Evolutionary conservation across 306 rosid genomes (phyloP).

Genomic region (Mucuna pruriens): DNA sequence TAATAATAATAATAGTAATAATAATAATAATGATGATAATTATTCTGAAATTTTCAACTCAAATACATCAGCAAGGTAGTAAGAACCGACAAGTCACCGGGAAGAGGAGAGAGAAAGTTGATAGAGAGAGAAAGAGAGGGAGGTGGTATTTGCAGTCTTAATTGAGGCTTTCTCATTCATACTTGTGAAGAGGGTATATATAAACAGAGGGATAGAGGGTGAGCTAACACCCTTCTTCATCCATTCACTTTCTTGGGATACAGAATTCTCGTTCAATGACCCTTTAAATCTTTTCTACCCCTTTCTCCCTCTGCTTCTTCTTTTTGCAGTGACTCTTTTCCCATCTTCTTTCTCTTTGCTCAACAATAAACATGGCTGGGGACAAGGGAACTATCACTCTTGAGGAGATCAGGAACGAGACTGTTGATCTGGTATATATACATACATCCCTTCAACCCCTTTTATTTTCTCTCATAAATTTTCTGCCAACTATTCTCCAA

Average conservation of each 20-base stretch:
- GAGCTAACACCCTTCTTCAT: background rate
- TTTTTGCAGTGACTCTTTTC: background rate
- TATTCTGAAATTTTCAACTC: conserved; percentile 16
- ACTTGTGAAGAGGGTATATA: conserved; percentile 34
- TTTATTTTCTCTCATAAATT: background rate
- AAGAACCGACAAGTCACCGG: conserved; percentile 39
- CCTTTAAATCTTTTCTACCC: background rate
- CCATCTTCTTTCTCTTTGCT: background rate
- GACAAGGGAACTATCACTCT: conserved; percentile 56
- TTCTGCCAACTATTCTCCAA: background rate
- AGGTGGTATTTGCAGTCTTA: background rate
- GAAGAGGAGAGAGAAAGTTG: background rate
- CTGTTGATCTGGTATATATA: conserved; percentile 86
- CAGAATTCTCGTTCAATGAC: conserved; percentile 52
- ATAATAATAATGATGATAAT: too few species aligned
- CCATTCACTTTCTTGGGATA: conserved; percentile 45
- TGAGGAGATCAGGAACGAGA: conserved; percentile 85
- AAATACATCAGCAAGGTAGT: conserved; percentile 14
- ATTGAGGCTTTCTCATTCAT: background rate
- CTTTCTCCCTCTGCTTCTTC: background rate
- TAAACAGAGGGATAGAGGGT: conserved; percentile 11
- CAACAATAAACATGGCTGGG: conserved; percentile 43
- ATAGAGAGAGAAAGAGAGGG: conserved; percentile 21
- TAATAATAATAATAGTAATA: too few species aligned
- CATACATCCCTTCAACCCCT: background rate